phyloP scores from a whole-genome alignment of 768 basidiomycete genomes.

The Cantharellus anzutake region DNA sequence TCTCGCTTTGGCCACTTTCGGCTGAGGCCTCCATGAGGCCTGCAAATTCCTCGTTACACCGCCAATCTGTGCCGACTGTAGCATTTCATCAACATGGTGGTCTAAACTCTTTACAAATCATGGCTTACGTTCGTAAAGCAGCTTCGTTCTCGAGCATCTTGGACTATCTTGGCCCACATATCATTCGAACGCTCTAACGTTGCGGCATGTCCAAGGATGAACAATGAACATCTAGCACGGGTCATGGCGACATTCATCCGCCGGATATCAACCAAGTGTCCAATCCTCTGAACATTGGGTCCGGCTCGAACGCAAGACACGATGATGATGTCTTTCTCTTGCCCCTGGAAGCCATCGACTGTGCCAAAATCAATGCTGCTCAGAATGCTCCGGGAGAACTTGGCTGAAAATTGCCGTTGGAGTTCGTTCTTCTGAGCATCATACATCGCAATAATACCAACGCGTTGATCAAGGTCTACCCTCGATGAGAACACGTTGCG shows the following conservation, averaged over 20 bases:
- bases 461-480: constrained; percentile 32
- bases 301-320: constrained; percentile 92
- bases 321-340: constrained; percentile 97
- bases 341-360: constrained; percentile 97
- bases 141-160: constrained; percentile 49
- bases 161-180: constrained; percentile 60
- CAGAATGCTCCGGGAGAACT: constrained; percentile 53
- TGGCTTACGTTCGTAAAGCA: constrained; percentile 28
- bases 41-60: no score
- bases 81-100: no score
- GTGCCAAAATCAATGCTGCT: constrained; percentile 82
- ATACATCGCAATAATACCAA: constrained; percentile 85
- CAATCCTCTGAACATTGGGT: constrained; percentile 59
- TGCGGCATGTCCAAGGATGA: constrained; percentile 77
- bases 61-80: no score
- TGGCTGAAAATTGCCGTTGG: constrained; percentile 41
- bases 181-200: constrained; percentile 76
- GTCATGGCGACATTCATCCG: constrained; percentile 99
- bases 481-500: constrained; percentile 34
- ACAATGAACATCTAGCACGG: constrained; percentile 86
- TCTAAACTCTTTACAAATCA: no score
- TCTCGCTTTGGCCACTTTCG: no score
- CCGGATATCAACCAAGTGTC: constrained; percentile 76
- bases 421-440: constrained; percentile 72
- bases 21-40: background rate